phyloP scores from a whole-genome alignment of 179 eudicot genomes.

The Heliamphora pulchella region DNA sequence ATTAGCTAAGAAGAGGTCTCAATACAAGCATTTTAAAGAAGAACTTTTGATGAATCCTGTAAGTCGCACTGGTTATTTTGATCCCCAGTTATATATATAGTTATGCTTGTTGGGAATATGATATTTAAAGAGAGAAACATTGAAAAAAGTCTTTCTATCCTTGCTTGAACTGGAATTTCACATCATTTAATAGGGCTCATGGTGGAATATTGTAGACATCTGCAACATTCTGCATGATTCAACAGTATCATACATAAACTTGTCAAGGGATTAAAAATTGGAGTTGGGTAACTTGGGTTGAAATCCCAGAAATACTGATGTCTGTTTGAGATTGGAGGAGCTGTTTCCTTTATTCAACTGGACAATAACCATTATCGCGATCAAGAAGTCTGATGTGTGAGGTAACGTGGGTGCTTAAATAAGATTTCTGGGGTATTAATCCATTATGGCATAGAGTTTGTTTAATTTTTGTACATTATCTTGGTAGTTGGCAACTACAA shows the following conservation, averaged over 20 bases:
- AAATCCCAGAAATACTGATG: background rate
- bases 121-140: background rate
- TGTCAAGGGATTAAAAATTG: background rate
- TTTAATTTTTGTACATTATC: slow-evolving; percentile 2
- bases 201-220: background rate
- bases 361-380: background rate
- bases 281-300: background rate
- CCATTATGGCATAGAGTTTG: background rate
- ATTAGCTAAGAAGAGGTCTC: slow-evolving; percentile 76
- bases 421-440: background rate
- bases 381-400: background rate
- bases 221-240: background rate
- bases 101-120: background rate
- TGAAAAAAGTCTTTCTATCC: background rate
- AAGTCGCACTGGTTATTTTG: slow-evolving; percentile 25
- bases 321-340: background rate
- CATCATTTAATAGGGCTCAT: background rate
- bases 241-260: background rate
- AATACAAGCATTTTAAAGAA: slow-evolving; percentile 75
- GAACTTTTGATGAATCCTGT: slow-evolving; percentile 95
- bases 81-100: background rate
- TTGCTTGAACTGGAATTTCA: background rate
- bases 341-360: background rate
- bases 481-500: background rate
- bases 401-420: background rate